phyloP scores from a whole-genome alignment of 164 flowering plant genomes.

The Paratinospora sagittata region DNA sequence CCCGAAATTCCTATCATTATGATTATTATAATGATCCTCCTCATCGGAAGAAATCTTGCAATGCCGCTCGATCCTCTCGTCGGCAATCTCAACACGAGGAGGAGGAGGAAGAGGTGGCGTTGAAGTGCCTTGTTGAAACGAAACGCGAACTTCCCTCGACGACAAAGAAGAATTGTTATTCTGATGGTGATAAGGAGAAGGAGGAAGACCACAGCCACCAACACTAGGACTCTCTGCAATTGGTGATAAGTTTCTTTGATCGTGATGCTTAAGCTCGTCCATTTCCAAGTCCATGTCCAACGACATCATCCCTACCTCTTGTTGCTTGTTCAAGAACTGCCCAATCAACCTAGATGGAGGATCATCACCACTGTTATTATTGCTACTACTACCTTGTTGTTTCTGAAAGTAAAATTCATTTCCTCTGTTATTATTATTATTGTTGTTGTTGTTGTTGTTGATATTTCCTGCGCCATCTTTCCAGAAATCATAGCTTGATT shows the following conservation, averaged over 20 bases:
- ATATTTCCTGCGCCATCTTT: slow-evolving; percentile 9
- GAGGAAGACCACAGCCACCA: no score
- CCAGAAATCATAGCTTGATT: slow-evolving; percentile 32
- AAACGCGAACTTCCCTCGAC: slow-evolving; percentile 32
- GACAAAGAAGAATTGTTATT: no score
- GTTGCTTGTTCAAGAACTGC: slow-evolving; percentile 21
- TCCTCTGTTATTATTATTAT: background rate
- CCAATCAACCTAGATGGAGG: slow-evolving; percentile 26
- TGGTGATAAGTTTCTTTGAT: slow-evolving; percentile 10
- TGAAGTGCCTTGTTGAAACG: slow-evolving; percentile 26
- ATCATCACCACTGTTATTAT: background rate
- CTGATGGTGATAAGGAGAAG: no score
- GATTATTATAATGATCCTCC: no score
- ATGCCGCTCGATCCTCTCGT: slow-evolving; percentile 18
- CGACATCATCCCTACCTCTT: slow-evolving; percentile 15
- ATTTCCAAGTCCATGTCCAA: slow-evolving; percentile 30
- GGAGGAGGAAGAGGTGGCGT: background rate
- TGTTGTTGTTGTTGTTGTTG: background rate
- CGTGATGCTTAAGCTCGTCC: slow-evolving; percentile 23
- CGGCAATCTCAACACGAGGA: slow-evolving; percentile 8
- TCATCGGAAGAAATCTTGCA: slow-evolving; percentile 15
- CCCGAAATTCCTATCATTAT: no score
- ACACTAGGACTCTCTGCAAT: slow-evolving; percentile 5
- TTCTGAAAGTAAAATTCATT: slow-evolving; percentile 20
- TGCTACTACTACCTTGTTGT: background rate